These are phyloP conservation scores for Pichia sp. DNA, from an alignment of 1,139 yeast species.

Conservation along the genomic window DNA sequence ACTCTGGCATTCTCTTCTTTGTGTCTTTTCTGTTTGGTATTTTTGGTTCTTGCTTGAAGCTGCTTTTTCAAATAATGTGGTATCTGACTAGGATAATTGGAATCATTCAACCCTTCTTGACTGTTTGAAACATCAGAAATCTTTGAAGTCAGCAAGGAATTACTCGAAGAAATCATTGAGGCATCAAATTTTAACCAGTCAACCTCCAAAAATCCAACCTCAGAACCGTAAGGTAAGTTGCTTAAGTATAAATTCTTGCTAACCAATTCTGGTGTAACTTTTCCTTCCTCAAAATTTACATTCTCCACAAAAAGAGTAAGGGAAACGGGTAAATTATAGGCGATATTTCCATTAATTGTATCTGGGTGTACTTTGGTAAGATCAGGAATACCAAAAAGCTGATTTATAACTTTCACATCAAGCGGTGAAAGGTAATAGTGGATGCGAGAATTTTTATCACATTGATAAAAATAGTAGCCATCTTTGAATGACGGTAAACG, in stretches of 20 bases:
- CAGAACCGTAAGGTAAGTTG: conserved; percentile 80
- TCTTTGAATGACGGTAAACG: conserved; percentile 12
- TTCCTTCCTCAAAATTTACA: conserved; percentile 52
- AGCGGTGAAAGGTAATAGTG: conserved; percentile 67
- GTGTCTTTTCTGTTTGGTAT: conserved; percentile 44
- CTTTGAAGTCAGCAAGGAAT: too few relatives aligned
- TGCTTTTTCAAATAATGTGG: conserved; percentile 53
- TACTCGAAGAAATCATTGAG: conserved; percentile 10
- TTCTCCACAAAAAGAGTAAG: conserved; percentile 42
- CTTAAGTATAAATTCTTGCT: conserved; percentile 66
- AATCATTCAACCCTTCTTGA: conserved; percentile 1
- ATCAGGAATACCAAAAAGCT: conserved; percentile 7
- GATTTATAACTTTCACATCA: conserved; percentile 53
- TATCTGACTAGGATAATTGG: conserved; percentile 40
- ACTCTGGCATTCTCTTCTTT: conserved; percentile 37
- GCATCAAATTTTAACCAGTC: conserved; percentile 50
- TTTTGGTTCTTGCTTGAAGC: conserved; percentile 51
- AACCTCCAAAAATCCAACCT: conserved; percentile 76
- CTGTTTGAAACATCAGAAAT: too few relatives aligned
- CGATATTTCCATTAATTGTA: conserved; percentile 2
- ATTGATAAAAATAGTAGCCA: conserved; percentile 15
- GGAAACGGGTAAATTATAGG: conserved; percentile 11
- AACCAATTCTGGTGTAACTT: conserved; percentile 46
- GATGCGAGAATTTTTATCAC: conserved; percentile 47
- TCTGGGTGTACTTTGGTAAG: background rate